Conservation (phyloP, 116 monocot genomes). For the Phalaenopsis hybrid region DNA sequence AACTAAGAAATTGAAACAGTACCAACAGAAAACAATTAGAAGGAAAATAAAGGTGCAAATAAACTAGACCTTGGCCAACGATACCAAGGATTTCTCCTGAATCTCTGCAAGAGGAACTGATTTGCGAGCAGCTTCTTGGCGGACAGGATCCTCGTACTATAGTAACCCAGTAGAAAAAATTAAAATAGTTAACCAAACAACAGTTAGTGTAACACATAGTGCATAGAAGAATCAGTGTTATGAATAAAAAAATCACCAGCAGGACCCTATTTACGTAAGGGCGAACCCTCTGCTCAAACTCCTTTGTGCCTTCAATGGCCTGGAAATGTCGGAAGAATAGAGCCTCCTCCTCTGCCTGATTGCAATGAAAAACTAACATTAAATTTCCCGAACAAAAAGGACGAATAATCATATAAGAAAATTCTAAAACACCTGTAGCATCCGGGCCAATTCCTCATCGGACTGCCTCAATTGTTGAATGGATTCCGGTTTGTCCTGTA, state of each 20-base stretch:
- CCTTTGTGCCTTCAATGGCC: conserved; percentile 18
- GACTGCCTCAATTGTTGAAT: conserved; percentile 19
- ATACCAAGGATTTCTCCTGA: conserved; percentile 81
- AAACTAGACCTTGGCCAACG: conserved; percentile 64
- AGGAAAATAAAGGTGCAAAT: not conserved
- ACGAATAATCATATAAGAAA: not conserved
- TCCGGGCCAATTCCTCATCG: conserved; percentile 78
- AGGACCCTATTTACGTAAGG: conserved; percentile 49
- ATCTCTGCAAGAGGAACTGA: conserved; percentile 66
- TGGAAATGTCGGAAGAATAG: conserved; percentile 53
- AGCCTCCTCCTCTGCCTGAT: conserved; percentile 83
- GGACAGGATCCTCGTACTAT: conserved; percentile 67
- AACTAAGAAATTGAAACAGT: not conserved
- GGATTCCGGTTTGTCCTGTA: conserved; percentile 4
- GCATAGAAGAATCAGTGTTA: not conserved
- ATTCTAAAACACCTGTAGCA: conserved; percentile 45
- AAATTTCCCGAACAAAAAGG: not conserved
- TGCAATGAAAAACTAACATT: not conserved
- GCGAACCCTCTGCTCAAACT: conserved; percentile 52
- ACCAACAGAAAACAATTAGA: not conserved
- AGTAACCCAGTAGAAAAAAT: conserved; percentile 2
- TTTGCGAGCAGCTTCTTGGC: conserved; percentile 70
- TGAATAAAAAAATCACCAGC: conserved; percentile 37
- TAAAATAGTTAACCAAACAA: not conserved
- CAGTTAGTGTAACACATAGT: not conserved